These are phyloP conservation scores for Monosporascus sp. DNA, from an alignment of 2,329 filamentous ascomycete species.

Conservation along the genomic window DNA sequence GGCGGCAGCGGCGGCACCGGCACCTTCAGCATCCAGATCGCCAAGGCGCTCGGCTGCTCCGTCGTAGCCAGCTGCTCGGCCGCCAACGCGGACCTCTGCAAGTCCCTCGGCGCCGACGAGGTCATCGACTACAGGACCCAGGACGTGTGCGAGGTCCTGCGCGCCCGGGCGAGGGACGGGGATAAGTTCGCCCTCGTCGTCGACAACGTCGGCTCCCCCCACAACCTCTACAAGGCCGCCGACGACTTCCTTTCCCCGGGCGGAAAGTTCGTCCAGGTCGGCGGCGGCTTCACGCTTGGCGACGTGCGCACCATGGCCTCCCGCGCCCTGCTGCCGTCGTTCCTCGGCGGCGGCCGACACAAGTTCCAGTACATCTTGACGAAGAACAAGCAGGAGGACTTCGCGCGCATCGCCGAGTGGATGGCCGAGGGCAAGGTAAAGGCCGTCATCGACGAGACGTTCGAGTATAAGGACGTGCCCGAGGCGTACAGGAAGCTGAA, in stretches of 20 bases:
- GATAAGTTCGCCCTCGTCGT: constrained; percentile 45
- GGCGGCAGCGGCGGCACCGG: constrained; percentile 59
- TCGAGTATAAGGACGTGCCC: constrained; percentile 48
- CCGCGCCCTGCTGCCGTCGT: constrained; percentile 23
- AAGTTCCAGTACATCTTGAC: constrained; percentile 32
- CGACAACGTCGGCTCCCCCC: constrained; percentile 50
- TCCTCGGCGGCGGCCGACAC: constrained; percentile 35
- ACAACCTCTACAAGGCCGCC: constrained; percentile 46
- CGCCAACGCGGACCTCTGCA: constrained; percentile 50
- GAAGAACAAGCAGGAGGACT: constrained; percentile 34
- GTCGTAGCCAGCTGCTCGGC: constrained; percentile 56
- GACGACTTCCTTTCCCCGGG: constrained; percentile 43
- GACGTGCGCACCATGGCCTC: constrained; percentile 10
- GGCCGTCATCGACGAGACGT: constrained; percentile 49
- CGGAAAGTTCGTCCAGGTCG: constrained; percentile 49
- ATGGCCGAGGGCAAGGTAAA: constrained; percentile 54
- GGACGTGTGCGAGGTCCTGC: constrained; percentile 41
- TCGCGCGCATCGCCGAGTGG: constrained; percentile 46
- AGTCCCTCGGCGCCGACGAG: constrained; percentile 55
- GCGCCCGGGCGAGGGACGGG: constrained; percentile 37
- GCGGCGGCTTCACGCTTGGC: constrained; percentile 25
- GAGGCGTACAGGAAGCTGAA: constrained; percentile 55
- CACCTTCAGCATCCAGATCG: constrained; percentile 56
- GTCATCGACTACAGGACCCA: constrained; percentile 53
- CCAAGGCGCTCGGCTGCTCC: constrained; percentile 52